These are phyloP conservation scores for Neurospora discreta DNA, from an alignment of 495 filamentous ascomycete species.

Conservation along the genomic window DNA sequence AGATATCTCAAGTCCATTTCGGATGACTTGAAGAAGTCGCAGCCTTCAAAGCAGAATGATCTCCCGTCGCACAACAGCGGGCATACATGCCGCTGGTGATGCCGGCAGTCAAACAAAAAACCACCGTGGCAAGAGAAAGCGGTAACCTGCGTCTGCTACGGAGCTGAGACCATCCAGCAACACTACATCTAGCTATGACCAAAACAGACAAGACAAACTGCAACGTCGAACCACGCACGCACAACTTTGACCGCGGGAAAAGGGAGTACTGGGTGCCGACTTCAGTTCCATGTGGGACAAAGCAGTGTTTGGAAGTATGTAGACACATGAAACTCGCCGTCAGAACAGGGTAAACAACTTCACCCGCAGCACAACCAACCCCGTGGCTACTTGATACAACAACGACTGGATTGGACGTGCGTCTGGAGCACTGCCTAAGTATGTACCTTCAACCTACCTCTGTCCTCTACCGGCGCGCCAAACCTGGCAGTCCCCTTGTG, in stretches of 20 bases:
- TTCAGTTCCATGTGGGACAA: not conserved
- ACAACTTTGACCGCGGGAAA: not conserved
- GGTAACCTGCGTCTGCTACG: not conserved
- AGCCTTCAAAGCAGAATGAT: not conserved
- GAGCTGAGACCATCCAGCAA: not conserved
- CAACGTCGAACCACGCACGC: not conserved
- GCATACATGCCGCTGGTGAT: not conserved
- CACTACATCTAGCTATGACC: not conserved
- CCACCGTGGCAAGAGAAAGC: not conserved
- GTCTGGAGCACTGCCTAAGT: not conserved
- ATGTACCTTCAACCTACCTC: not conserved
- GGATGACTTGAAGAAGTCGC: not conserved
- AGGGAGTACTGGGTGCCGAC: not conserved
- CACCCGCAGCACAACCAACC: not conserved
- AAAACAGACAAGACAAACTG: not conserved
- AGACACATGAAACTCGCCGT: not conserved
- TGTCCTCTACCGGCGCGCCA: not conserved
- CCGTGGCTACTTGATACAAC: not conserved
- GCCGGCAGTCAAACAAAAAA: not conserved
- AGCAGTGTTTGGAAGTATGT: not conserved
- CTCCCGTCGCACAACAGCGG: not conserved
- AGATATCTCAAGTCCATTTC: not conserved
- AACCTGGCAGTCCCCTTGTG: not conserved
- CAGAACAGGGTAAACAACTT: not conserved
- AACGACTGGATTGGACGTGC: not conserved